These are phyloP conservation scores for Diplodia mutila DNA, from an alignment of 2,329 filamentous ascomycete species.

Conservation along the genomic window DNA sequence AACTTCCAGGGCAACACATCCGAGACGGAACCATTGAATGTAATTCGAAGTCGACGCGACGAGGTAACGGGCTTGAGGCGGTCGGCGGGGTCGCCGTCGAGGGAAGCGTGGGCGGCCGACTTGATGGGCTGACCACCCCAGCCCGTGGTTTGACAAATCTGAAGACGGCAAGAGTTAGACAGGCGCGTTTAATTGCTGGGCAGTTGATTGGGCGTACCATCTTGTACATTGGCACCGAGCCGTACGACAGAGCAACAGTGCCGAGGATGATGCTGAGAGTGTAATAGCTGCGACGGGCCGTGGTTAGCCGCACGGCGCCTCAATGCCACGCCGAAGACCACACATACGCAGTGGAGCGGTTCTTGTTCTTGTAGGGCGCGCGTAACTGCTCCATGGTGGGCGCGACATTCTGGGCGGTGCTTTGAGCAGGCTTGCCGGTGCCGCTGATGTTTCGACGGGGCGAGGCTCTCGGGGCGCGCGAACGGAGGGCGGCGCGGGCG, in stretches of 20 bases:
- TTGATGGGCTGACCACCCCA: slow-evolving; percentile 94
- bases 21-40: slow-evolving; percentile 93
- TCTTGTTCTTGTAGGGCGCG: slow-evolving; percentile 68
- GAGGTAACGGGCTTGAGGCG: slow-evolving; percentile 80
- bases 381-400: slow-evolving; percentile 68
- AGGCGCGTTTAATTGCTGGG: neutral
- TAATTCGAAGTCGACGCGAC: slow-evolving; percentile 86
- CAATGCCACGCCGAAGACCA: slow-evolving; percentile 12
- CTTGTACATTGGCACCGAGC: slow-evolving; percentile 84
- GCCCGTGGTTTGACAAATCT: slow-evolving; percentile 84
- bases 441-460: slow-evolving; percentile 40
- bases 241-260: slow-evolving; percentile 79
- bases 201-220: slow-evolving; percentile 64
- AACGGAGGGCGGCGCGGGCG: slow-evolving; percentile 35
- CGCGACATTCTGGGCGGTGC: slow-evolving; percentile 34
- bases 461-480: slow-evolving; percentile 30
- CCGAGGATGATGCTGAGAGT: slow-evolving; percentile 76
- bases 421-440: slow-evolving; percentile 36
- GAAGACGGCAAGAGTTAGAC: neutral
- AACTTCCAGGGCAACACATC: slow-evolving; percentile 98
- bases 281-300: slow-evolving; percentile 62
- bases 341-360: slow-evolving; percentile 66
- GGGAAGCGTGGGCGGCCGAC: slow-evolving; percentile 67
- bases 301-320: neutral
- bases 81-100: slow-evolving; percentile 65